phyloP scores from a whole-genome alignment of 2,329 filamentous ascomycete species.

The Fusarium scirpi region DNA sequence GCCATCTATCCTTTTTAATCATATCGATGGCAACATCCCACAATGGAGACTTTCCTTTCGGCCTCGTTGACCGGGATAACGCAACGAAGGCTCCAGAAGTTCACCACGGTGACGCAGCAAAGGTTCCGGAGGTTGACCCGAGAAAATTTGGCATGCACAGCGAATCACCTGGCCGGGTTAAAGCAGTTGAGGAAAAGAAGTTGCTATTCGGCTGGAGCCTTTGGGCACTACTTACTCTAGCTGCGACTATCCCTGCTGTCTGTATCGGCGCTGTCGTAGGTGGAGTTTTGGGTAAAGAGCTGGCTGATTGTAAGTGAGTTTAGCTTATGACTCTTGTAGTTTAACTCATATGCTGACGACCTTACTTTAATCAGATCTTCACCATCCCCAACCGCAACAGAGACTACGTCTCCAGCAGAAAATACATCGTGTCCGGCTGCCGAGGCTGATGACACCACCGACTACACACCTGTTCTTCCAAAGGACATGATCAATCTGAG shows the following conservation, averaged over 20 bases:
- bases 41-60: too few species aligned
- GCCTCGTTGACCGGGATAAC: too few species aligned
- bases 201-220: neutral
- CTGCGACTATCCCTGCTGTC: rapidly evolving
- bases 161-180: neutral
- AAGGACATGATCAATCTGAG: neutral
- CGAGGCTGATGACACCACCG: neutral
- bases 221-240: neutral
- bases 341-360: neutral
- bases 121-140: neutral
- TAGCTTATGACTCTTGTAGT: neutral
- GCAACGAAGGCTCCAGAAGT: too few species aligned
- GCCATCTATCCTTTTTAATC: too few species aligned
- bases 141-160: neutral
- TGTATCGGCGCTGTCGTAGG: neutral
- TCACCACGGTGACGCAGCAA: neutral
- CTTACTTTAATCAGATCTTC: rapidly evolving
- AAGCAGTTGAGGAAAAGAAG: neutral
- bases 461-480: neutral
- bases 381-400: rapidly evolving
- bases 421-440: neutral
- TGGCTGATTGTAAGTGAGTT: neutral
- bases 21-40: too few species aligned
- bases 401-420: neutral
- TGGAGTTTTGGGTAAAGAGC: neutral